These are phyloP conservation scores for Centaurea solstitialis DNA, from an alignment of 129 eudicot species.

Conservation along the genomic window DNA sequence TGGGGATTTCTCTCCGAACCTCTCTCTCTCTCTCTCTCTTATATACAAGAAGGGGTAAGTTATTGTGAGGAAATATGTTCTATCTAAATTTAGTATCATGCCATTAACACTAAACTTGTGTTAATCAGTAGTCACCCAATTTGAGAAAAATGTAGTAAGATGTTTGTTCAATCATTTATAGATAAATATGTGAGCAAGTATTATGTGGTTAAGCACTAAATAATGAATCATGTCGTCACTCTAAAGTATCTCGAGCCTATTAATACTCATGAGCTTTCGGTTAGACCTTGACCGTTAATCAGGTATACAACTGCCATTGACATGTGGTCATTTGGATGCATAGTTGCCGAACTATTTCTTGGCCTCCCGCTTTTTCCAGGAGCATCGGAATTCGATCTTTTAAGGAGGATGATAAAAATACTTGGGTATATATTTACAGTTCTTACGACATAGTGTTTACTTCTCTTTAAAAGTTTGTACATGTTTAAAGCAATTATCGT, in stretches of 20 bases:
- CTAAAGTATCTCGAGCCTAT: not conserved
- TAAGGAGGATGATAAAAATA: conserved; percentile 86
- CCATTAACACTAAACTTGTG: too few species aligned
- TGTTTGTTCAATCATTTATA: too few species aligned
- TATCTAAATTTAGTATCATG: too few species aligned
- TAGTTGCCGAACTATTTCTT: conserved; percentile 95
- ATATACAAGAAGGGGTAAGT: too few species aligned
- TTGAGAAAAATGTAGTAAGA: too few species aligned
- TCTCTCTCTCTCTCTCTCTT: too few species aligned
- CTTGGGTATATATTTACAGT: conserved; percentile 57
- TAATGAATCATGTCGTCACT: not conserved
- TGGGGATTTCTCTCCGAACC: too few species aligned
- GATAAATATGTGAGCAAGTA: not conserved
- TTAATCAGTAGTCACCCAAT: too few species aligned
- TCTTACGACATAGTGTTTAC: not conserved
- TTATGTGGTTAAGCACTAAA: not conserved
- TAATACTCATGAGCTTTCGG: not conserved
- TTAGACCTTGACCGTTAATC: conserved; percentile 53
- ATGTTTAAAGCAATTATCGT: not conserved
- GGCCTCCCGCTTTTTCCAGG: conserved; percentile 98
- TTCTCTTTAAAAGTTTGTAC: not conserved
- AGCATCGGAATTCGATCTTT: conserved; percentile 93
- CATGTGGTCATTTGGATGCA: conserved; percentile 99
- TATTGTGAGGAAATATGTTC: too few species aligned
- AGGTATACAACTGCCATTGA: conserved; percentile 97